Evolutionary conservation across 2,329 filamentous ascomycete species (phyloP), one percentile per base, ranked within the genome.

Genomic region (Zarea fungicola): DNA sequence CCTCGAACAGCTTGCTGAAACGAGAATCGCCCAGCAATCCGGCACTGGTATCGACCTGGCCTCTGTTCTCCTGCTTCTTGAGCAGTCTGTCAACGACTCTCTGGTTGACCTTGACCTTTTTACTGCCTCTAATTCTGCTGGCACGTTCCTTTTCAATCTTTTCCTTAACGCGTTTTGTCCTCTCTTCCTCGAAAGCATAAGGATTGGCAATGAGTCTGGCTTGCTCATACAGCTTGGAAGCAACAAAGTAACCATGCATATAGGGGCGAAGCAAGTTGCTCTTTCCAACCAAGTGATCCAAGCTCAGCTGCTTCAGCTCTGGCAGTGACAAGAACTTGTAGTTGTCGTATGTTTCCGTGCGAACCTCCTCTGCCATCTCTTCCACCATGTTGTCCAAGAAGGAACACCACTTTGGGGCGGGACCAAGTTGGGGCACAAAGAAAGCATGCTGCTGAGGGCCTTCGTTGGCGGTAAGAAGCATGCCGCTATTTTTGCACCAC

Each of bases 231-330:
- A 99, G 71, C 62, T 91, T 89, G 59, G 95, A 92, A 29, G 88
- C 89, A 42, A 99, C 91, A 70, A 99, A 99, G 76, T 93, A 97
- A 58, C 93, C 95, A 65, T 99, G 93, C 95, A 99, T 99, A 64
- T 99, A 99, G 36, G 93, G 93, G 37, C 92, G 80, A 34, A 99
- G 74, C 18, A 97, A 73, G 61, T 88, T 93, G 23, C 90, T 95
- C 59, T 89, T 91, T 56, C 92, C 92, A 50, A 99, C 79, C 41
- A 99, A 76, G 64, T 97, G 92, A 46, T 88, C 85, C 61, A 99
- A 69, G 64, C 89, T 95, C 56, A 99, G 79, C 29, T 85, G 81
- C 59, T 87, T 87, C 46, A 99, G 76, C 65, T 99, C 91, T 36
- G 88, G 83, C 53, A 89, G 68, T 2, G 92, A 96, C 62, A 99